Percentiles rank a stretch among this genome's conserved stretches.
phyloP scores from a whole-genome alignment of 2,329 filamentous ascomycete genomes.

The Meredithiella fracta region DNA sequence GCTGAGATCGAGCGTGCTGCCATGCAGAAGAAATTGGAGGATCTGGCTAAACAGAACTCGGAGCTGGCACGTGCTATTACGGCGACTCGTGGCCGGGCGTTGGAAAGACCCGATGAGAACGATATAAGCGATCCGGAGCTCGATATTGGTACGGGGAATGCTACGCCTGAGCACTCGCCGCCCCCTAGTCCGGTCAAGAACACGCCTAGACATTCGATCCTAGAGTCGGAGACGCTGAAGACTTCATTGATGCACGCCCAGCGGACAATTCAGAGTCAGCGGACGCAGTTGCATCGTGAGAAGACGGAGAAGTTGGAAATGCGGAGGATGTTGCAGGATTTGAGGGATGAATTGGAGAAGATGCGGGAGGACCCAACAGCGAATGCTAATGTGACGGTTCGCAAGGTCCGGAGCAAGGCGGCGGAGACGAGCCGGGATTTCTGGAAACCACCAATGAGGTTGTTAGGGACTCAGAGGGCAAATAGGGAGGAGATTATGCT shows the following conservation, averaged over 20 bases:
- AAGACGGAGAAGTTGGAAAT: conserved; percentile 98
- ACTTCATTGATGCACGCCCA: conserved; percentile 89
- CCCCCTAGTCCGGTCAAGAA: conserved; percentile 73
- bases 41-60: conserved; percentile 74
- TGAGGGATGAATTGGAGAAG: conserved; percentile 77
- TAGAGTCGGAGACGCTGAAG: conserved; percentile 93
- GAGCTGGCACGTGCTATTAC: conserved; percentile 77
- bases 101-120: conserved; percentile 46
- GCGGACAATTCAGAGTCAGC: conserved; percentile 87
- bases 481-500: conserved; percentile 62
- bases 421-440: conserved; percentile 40
- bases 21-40: conserved; percentile 73
- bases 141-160: conserved; percentile 48
- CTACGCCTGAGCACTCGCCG: conserved; percentile 77
- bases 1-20: conserved; percentile 64
- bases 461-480: conserved; percentile 60
- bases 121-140: conserved; percentile 46
- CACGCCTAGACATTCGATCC: conserved; percentile 73
- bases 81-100: conserved; percentile 48
- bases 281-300: conserved; percentile 87
- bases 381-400: conserved; percentile 35
- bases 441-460: conserved; percentile 52
- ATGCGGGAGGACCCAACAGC: conserved; percentile 37
- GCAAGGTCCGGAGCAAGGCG: conserved; percentile 26
- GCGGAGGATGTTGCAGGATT: conserved; percentile 85